phyloP scores from a whole-genome alignment of 139 green algal species.

The Chlamydomonas sp. region DNA sequence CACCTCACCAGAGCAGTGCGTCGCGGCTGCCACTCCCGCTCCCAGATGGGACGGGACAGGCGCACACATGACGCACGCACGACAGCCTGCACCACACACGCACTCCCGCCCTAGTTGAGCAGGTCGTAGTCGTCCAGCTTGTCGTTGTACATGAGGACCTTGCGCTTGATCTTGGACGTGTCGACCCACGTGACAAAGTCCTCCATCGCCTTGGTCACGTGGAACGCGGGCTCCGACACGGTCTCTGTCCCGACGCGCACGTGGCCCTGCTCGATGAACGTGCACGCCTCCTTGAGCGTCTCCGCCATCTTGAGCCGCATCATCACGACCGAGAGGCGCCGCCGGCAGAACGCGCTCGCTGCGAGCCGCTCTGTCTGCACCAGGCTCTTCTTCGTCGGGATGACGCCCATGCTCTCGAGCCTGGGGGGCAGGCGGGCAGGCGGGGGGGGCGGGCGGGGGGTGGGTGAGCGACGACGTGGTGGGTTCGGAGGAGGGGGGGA shows the following conservation, averaged over 20 bases:
- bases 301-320: conserved; percentile 89
- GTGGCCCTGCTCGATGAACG: conserved; percentile 95
- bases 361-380: conserved; percentile 86
- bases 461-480: too few relatives aligned
- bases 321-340: conserved; percentile 89
- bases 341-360: conserved; percentile 82
- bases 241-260: conserved; percentile 90
- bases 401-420: conserved; percentile 87
- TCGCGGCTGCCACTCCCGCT: too few relatives aligned
- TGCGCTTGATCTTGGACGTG: conserved; percentile 90
- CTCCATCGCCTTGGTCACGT: conserved; percentile 87
- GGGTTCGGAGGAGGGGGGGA: neutral
- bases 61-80: too few relatives aligned
- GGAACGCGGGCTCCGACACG: conserved; percentile 82
- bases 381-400: conserved; percentile 88
- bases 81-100: too few relatives aligned
- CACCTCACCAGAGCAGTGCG: too few relatives aligned
- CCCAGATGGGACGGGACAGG: too few relatives aligned
- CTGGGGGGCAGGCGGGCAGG: conserved; percentile 26
- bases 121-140: conserved; percentile 92
- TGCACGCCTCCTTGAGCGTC: conserved; percentile 81
- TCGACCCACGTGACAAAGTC: conserved; percentile 99
- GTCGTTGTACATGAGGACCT: conserved; percentile 93
- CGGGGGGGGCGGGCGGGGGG: too few relatives aligned
- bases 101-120: conserved; percentile 30